These are phyloP conservation scores for Mycena vitilis DNA, from an alignment of 768 basidiomycete species.

Conservation along the genomic window DNA sequence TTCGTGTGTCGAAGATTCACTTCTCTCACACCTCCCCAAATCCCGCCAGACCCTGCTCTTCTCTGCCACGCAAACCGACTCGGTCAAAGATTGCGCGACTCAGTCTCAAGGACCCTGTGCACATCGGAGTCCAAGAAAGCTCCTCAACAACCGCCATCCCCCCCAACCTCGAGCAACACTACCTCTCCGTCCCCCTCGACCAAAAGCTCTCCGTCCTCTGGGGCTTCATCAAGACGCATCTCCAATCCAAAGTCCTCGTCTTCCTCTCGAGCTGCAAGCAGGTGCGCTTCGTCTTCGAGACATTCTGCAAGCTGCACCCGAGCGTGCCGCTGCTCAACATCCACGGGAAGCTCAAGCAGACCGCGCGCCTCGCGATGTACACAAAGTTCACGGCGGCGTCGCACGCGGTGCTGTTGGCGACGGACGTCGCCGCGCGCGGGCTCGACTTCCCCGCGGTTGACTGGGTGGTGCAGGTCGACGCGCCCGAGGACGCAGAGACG, in stretches of 20 bases:
- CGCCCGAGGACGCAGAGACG: constrained; percentile 96
- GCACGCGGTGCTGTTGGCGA: constrained; percentile 91
- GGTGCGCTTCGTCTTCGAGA: constrained; percentile 96
- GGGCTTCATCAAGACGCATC: constrained; percentile 94
- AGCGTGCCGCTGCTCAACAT: constrained; percentile 93
- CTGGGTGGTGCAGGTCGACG: constrained; percentile 97
- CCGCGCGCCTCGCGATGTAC: constrained; percentile 87
- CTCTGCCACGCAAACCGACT: constrained; percentile 95
- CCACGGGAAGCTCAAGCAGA: constrained; percentile 97
- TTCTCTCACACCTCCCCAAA: constrained; percentile 93
- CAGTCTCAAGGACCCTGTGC: constrained; percentile 84
- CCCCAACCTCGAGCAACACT: constrained; percentile 87
- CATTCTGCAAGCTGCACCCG: constrained; percentile 95
- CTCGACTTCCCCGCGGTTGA: constrained; percentile 96
- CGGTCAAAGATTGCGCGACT: constrained; percentile 91
- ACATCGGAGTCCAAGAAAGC: constrained; percentile 71
- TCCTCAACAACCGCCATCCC: constrained; percentile 68
- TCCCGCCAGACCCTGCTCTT: constrained; percentile 95
- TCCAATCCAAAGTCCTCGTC: constrained; percentile 91
- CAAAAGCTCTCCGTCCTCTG: constrained; percentile 92
- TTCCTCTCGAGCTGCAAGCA: constrained; percentile 97
- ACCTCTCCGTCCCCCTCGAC: constrained; percentile 85
- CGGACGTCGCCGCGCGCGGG: constrained; percentile 95
- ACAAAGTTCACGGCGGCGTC: constrained; percentile 84
- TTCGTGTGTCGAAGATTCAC: no score